Evolutionary conservation across 169 alveolate genomes (phyloP).

Genomic region (Plasmodium chabaudi): DNA sequence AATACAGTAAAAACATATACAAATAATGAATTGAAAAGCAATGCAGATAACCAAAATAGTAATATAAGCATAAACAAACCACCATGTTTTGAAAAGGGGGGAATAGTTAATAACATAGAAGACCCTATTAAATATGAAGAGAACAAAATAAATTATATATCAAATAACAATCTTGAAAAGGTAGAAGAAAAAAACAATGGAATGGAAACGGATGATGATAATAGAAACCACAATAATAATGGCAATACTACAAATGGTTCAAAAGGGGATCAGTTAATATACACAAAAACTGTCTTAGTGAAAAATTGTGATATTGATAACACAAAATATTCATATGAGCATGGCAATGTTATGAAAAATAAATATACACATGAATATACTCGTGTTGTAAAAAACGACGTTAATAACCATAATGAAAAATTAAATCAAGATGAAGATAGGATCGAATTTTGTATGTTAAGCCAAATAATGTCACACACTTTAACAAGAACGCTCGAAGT

Average conservation of each 20-base stretch:
- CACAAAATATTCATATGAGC: not conserved
- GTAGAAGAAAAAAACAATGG: not conserved
- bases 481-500: slow-evolving; percentile 43
- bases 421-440: slow-evolving; percentile 6
- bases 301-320: slow-evolving; percentile 8
- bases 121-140: slow-evolving; percentile 1
- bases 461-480: slow-evolving; percentile 47
- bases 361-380: slow-evolving; percentile 7
- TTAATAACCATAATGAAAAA: not conserved
- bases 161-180: slow-evolving; percentile 8
- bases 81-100: no score
- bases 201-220: not conserved
- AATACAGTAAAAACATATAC: not conserved
- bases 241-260: not conserved
- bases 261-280: not conserved
- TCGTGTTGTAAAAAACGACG: not conserved
- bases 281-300: slow-evolving; percentile 24
- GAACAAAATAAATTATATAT: not conserved
- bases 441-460: slow-evolving; percentile 30
- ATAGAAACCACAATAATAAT: not conserved
- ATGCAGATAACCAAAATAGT: no score
- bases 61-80: no score
- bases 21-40: no score
- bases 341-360: not conserved
- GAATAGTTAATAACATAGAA: not conserved